These are phyloP conservation scores for Pulveroboletus sp. DNA, from an alignment of 768 basidiomycete species.

Conservation along the genomic window DNA sequence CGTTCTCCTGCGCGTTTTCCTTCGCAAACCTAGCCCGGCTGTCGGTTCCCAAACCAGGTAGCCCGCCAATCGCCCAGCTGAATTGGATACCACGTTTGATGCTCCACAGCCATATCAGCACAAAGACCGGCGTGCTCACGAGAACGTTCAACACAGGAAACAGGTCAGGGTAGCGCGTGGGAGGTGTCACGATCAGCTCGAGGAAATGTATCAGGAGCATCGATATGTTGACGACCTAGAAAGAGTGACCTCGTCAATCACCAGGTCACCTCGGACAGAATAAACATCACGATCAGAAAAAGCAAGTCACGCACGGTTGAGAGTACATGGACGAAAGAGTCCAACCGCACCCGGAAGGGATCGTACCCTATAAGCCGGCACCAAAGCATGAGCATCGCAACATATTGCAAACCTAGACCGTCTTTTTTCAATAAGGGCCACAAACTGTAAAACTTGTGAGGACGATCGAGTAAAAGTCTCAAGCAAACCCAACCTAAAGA, in stretches of 20 bases:
- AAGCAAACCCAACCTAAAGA: constrained; percentile 66
- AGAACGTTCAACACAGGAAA: constrained; percentile 83
- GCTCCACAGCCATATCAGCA: constrained; percentile 84
- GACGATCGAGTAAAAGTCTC: background rate
- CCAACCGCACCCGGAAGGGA: constrained; percentile 44
- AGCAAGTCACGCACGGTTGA: constrained; percentile 41
- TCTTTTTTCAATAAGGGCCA: constrained; percentile 85
- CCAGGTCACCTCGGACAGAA: background rate
- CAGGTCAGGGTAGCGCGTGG: constrained; percentile 77
- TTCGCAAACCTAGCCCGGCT: background rate
- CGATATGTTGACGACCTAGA: constrained; percentile 50
- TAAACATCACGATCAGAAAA: background rate
- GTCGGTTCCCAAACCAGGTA: constrained; percentile 27
- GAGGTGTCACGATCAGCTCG: constrained; percentile 60
- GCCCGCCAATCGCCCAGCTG: constrained; percentile 71
- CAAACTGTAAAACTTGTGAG: constrained; percentile 56
- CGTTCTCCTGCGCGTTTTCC: constrained; percentile 9
- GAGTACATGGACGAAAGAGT: constrained; percentile 48
- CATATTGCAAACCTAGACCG: constrained; percentile 69
- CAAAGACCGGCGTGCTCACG: constrained; percentile 75
- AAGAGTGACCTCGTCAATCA: background rate
- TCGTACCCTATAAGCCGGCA: constrained; percentile 78
- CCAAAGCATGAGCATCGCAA: constrained; percentile 68
- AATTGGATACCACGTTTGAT: constrained; percentile 76
- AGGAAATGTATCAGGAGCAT: constrained; percentile 55